These are phyloP conservation scores for Rhizophagus sp. DNA, from an alignment of 192 early-diverging fungal genomes.

Conservation along the genomic window DNA sequence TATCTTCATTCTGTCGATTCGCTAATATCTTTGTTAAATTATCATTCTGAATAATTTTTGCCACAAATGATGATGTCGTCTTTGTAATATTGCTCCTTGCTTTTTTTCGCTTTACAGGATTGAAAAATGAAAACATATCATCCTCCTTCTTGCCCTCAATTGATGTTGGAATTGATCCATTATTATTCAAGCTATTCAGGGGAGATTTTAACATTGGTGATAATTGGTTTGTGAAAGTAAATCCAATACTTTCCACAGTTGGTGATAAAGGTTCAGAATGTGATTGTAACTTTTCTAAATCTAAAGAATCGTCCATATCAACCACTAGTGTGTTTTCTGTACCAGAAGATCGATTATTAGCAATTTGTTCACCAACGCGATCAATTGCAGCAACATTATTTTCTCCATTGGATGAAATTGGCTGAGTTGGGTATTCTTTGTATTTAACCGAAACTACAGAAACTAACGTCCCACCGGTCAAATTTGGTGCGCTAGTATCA, in stretches of 20 bases:
- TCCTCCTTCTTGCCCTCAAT: slow-evolving; percentile 34
- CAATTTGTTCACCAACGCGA: slow-evolving; percentile 32
- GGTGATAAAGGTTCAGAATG: slow-evolving; percentile 14
- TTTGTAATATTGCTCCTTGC: slow-evolving; percentile 70
- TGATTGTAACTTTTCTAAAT: slow-evolving; percentile 33
- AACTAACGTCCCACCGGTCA: slow-evolving; percentile 50
- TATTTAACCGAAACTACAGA: slow-evolving; percentile 59
- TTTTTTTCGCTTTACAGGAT: slow-evolving; percentile 44
- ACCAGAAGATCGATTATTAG: slow-evolving; percentile 32
- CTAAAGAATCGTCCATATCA: slow-evolving; percentile 37
- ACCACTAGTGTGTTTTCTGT: slow-evolving; percentile 38
- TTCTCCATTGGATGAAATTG: slow-evolving; percentile 10
- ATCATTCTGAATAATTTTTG: slow-evolving; percentile 70
- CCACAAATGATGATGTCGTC: slow-evolving; percentile 72
- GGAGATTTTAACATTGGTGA: slow-evolving; percentile 17
- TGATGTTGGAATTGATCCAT: slow-evolving; percentile 31
- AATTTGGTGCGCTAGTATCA: slow-evolving; percentile 46
- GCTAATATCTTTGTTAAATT: slow-evolving; percentile 64
- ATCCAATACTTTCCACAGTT: neutral
- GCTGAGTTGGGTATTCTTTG: slow-evolving; percentile 46
- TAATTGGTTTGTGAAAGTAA: slow-evolving; percentile 23
- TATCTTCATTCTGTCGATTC: slow-evolving; percentile 56
- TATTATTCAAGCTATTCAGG: slow-evolving; percentile 30
- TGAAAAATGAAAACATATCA: slow-evolving; percentile 36
- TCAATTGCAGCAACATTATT: neutral